phyloP scores from a whole-genome alignment of 2,329 filamentous ascomycete species.

The Pyrenophora tritici-repentis region DNA sequence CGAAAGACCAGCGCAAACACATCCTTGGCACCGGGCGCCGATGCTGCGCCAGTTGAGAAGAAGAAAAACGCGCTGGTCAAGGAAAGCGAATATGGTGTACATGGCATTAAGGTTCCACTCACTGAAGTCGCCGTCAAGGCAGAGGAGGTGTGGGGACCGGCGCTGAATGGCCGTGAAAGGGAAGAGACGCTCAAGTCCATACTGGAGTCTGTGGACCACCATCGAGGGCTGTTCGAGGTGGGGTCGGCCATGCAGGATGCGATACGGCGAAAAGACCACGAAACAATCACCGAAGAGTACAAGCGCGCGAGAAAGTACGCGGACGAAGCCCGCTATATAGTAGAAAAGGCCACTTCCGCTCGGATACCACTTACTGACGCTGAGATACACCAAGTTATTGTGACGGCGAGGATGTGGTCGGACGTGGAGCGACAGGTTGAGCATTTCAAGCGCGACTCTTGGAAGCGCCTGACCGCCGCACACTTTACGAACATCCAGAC shows the following conservation, averaged over 20 bases:
- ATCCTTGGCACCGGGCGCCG: conserved; percentile 33
- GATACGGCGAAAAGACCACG: conserved; percentile 90
- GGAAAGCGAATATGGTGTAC: conserved; percentile 65
- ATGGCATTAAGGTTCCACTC: conserved; percentile 77
- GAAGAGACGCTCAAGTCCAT: conserved; percentile 85
- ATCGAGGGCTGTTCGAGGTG: conserved; percentile 81
- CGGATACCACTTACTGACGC: conserved; percentile 69
- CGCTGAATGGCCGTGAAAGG: conserved; percentile 86
- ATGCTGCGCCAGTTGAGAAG: conserved; percentile 55
- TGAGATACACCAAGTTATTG: conserved; percentile 82
- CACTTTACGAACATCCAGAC: conserved; percentile 59
- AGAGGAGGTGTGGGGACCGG: conserved; percentile 96
- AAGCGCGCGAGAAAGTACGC: conserved; percentile 79
- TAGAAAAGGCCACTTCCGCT: conserved; percentile 57
- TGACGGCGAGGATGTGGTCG: conserved; percentile 92
- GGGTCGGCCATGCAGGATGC: conserved; percentile 77
- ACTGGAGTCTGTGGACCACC: conserved; percentile 74
- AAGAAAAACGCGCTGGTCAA: conserved; percentile 91
- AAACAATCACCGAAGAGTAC: conserved; percentile 84
- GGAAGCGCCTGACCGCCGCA: conserved; percentile 76
- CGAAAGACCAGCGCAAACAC: conserved; percentile 53
- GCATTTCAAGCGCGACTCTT: conserved; percentile 84
- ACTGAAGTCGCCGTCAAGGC: conserved; percentile 91
- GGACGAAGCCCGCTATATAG: conserved; percentile 74
- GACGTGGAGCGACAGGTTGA: conserved; percentile 89